phyloP scores from a whole-genome alignment of 306 rosid species.

The Calophaca sinica region DNA sequence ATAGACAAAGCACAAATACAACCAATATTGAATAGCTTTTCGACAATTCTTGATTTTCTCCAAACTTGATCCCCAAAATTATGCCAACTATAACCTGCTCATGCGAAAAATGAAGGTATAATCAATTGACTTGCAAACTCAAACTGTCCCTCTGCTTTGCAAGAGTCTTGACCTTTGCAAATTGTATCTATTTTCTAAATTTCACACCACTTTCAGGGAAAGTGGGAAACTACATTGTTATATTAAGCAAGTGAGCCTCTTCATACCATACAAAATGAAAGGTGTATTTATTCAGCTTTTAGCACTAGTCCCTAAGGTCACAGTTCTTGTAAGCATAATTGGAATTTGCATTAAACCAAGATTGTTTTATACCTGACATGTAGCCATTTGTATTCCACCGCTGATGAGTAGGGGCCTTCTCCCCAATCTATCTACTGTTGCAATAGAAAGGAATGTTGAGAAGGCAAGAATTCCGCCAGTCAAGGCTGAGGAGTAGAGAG shows the following conservation, averaged over 20 bases:
- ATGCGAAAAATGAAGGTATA: constrained; percentile 14
- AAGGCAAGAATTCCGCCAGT: constrained; percentile 87
- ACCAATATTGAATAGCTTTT: constrained; percentile 66
- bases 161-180: neutral
- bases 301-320: neutral
- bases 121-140: constrained; percentile 18
- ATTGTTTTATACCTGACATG: constrained; percentile 68
- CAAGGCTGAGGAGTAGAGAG: constrained; percentile 84
- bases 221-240: neutral
- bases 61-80: constrained; percentile 73
- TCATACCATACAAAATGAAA: no score
- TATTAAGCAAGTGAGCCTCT: neutral
- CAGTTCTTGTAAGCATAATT: constrained; percentile 8
- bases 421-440: constrained; percentile 81
- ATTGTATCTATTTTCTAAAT: neutral
- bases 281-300: constrained; percentile 13
- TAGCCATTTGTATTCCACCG: constrained; percentile 87
- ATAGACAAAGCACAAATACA: constrained; percentile 71
- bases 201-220: neutral
- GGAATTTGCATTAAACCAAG: neutral
- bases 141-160: neutral
- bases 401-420: constrained; percentile 75
- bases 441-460: constrained; percentile 85
- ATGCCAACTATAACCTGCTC: constrained; percentile 71
- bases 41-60: constrained; percentile 59